A percentile compares a stretch with the other conserved stretches of the same genome.
phyloP scores from a whole-genome alignment of 129 eudicot genomes.

The Gnaphalium uliginosum region DNA sequence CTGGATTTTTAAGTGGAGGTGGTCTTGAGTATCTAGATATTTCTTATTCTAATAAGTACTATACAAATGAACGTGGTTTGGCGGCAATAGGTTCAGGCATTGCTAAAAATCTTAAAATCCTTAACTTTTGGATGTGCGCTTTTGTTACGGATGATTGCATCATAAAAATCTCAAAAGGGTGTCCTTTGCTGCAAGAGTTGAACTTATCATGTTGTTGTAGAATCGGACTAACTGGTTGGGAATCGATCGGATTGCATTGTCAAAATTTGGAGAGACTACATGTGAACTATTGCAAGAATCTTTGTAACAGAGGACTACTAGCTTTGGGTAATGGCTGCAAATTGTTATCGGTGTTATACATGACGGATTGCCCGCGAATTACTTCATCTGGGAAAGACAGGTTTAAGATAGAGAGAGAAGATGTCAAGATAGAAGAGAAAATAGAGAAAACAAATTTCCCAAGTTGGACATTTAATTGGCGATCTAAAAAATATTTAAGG shows the following conservation, averaged over 20 bases:
- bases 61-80: conserved; percentile 24
- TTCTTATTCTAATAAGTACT: conserved; percentile 35
- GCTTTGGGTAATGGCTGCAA: conserved; percentile 60
- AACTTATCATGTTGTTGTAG: conserved; percentile 56
- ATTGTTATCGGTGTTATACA: conserved; percentile 44
- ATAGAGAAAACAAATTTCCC: too few relatives aligned
- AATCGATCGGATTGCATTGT: conserved; percentile 50
- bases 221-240: conserved; percentile 53
- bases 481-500: too few relatives aligned
- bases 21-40: conserved; percentile 60
- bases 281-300: conserved; percentile 53
- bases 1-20: conserved; percentile 54
- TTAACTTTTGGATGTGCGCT: conserved; percentile 45
- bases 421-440: conserved; percentile 35
- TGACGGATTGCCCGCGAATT: conserved; percentile 36
- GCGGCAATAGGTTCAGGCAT: conserved; percentile 39
- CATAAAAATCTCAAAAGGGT: conserved; percentile 48
- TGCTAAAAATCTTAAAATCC: conserved; percentile 41
- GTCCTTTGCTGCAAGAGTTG: conserved; percentile 67
- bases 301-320: conserved; percentile 47
- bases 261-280: conserved; percentile 55
- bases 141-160: conserved; percentile 43
- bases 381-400: conserved; percentile 27
- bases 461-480: too few relatives aligned
- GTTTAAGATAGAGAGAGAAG: conserved; percentile 38